Evolutionary conservation across 257 asterid species (phyloP), one percentile per base, ranked within the genome.

Genomic region (Gynochthodes officinalis): DNA sequence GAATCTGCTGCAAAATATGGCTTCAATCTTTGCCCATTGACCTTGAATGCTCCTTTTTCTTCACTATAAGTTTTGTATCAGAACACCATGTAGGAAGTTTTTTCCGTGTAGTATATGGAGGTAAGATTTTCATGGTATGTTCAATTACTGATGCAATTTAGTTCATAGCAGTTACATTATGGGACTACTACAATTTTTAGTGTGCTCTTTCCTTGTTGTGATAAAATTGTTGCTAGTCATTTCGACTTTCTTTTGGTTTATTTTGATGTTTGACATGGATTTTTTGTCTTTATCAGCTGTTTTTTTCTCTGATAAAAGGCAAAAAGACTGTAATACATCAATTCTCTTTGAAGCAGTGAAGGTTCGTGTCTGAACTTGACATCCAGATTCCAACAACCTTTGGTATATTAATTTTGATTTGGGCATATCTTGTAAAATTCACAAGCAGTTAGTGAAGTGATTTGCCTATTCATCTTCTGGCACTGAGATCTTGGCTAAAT

Each of bases 331-430:
- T 54, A 4, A 54, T 54, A 23, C 60, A n/a, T n/a, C 60, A 6
- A 15, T 54, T 30, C 32, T 54, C 60, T 54, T 12, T n/a, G 7
- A n/a, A 54, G 60, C 60, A 54, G 60, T 54, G 30, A 54, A 72
- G 69, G 59, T 72, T 72, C 71, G 63, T 73, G 77, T 61, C 71
- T 73, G 77, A 73, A 25, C 43, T 50, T 54, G 71, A 63, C 33
- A 23, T 42, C 52, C 77, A 73, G 52, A 30, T 64, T 40, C 77
- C 71, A 35, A 63, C 54, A 35, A 37, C 71, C 35, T 73, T 73
- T 72, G 76, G 76, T 72, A 72, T 11, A 67, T 35, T 10, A 54
- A 12, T n/a, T 54, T n/a, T 4, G 0, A 5, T 3, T 54, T 23
- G 3, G 32, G 11, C 4, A 12, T n/a, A 21, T 54, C 60, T 53